These are phyloP conservation scores for Claviceps lovelessii DNA, from an alignment of 2,329 filamentous ascomycete species.

Conservation along the genomic window DNA sequence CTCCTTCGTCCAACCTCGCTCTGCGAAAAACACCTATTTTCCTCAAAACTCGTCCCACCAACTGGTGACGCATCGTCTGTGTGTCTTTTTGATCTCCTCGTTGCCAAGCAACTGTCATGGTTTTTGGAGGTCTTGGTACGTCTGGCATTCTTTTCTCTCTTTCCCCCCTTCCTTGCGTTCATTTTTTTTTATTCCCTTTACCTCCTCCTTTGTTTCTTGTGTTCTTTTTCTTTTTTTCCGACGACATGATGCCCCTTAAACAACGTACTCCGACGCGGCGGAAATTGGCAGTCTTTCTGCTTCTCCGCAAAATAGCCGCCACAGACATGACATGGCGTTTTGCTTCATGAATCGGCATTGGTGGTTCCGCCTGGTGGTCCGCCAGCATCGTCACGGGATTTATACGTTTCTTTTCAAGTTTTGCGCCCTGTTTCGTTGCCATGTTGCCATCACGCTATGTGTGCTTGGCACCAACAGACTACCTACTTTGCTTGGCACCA, in stretches of 20 bases:
- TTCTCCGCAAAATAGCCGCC: not conserved
- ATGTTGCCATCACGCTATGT: not conserved
- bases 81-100: not conserved
- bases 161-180: not conserved
- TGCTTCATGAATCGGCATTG: not conserved
- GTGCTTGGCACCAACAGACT: not conserved
- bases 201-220: too few relatives aligned
- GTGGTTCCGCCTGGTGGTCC: not conserved
- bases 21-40: too few relatives aligned
- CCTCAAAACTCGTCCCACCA: too few relatives aligned
- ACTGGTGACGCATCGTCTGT: too few relatives aligned
- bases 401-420: not conserved
- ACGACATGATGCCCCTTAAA: too few relatives aligned
- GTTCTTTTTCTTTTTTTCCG: too few relatives aligned
- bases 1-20: too few relatives aligned
- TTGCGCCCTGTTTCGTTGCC: not conserved
- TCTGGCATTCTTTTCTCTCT: not conserved
- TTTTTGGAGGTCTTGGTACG: constrained; percentile 3
- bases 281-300: too few relatives aligned
- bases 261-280: too few relatives aligned
- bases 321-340: not conserved
- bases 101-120: not conserved
- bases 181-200: not conserved
- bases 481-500: not conserved
- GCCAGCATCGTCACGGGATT: not conserved